Conservation (phyloP, 495 filamentous ascomycete genomes). For the Talaromyces liani region DNA sequence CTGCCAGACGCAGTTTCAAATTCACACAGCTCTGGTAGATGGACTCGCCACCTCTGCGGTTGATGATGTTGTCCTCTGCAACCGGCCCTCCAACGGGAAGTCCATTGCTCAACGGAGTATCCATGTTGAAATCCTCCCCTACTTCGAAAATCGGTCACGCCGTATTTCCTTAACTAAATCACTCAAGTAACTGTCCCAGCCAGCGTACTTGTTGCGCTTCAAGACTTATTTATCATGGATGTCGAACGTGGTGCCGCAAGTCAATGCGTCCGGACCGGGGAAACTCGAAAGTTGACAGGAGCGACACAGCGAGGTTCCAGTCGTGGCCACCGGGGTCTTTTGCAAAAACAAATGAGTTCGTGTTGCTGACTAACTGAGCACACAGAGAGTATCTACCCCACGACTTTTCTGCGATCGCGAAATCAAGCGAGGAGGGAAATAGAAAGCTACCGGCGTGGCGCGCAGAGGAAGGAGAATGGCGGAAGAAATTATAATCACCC, state of each 20-base stretch:
- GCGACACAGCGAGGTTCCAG: constrained; percentile 1
- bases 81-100: constrained; percentile 59
- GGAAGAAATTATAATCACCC: neutral
- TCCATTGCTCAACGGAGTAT: constrained; percentile 24
- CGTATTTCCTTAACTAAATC: constrained; percentile 39
- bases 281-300: neutral
- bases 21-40: constrained; percentile 92
- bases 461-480: neutral
- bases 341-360: neutral
- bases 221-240: constrained; percentile 5
- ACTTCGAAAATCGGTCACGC: constrained; percentile 19
- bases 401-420: neutral
- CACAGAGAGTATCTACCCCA: neutral
- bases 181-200: constrained; percentile 10
- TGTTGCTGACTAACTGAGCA: neutral
- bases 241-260: constrained; percentile 5
- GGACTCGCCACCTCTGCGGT: constrained; percentile 83
- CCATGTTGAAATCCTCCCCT: constrained; percentile 31
- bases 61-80: constrained; percentile 86
- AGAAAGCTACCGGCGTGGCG: neutral
- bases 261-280: neutral
- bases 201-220: constrained; percentile 8
- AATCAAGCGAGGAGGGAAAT: neutral
- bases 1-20: constrained; percentile 67
- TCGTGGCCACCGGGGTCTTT: neutral